Percentiles rank a stretch among this genome's conserved stretches.
These are phyloP conservation scores for Cryphonectria parasitica DNA, from an alignment of 2,329 filamentous ascomycete species.

Conservation along the genomic window DNA sequence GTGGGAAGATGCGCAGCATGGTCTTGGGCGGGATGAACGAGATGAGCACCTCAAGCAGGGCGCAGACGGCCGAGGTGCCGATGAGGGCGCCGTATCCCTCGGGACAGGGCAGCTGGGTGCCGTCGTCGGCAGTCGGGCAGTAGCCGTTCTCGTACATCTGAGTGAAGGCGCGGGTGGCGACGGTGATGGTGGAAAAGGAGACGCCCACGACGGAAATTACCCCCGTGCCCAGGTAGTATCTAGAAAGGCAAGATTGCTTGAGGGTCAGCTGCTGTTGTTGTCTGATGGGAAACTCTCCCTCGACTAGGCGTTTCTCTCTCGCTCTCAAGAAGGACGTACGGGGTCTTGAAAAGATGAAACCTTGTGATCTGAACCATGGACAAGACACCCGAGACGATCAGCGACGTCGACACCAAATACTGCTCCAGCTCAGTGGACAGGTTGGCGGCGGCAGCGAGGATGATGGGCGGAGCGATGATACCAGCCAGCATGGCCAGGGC, in stretches of 20 bases:
- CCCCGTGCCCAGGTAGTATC: slow-evolving; percentile 78
- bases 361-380: slow-evolving; percentile 78
- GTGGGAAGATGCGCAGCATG: slow-evolving; percentile 76
- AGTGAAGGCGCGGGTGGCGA: slow-evolving; percentile 70
- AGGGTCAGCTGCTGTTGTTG: not conserved
- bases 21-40: slow-evolving; percentile 73
- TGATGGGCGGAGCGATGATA: slow-evolving; percentile 78
- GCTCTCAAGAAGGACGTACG: slow-evolving; percentile 41
- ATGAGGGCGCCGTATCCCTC: slow-evolving; percentile 76
- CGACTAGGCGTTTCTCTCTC: not conserved
- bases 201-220: slow-evolving; percentile 80
- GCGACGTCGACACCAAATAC: slow-evolving; percentile 77
- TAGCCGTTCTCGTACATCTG: slow-evolving; percentile 81
- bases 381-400: slow-evolving; percentile 79
- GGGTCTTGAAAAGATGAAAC: slow-evolving; percentile 72
- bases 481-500: slow-evolving; percentile 76
- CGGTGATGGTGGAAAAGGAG: slow-evolving; percentile 76
- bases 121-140: slow-evolving; percentile 62
- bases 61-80: slow-evolving; percentile 68
- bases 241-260: slow-evolving; percentile 35
- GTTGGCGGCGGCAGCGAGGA: slow-evolving; percentile 68
- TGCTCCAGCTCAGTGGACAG: slow-evolving; percentile 64
- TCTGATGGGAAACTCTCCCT: not conserved
- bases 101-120: slow-evolving; percentile 73
- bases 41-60: slow-evolving; percentile 72